phyloP scores from a whole-genome alignment of 176 grass and related monocot species.

The Tillandsia leiboldiana region DNA sequence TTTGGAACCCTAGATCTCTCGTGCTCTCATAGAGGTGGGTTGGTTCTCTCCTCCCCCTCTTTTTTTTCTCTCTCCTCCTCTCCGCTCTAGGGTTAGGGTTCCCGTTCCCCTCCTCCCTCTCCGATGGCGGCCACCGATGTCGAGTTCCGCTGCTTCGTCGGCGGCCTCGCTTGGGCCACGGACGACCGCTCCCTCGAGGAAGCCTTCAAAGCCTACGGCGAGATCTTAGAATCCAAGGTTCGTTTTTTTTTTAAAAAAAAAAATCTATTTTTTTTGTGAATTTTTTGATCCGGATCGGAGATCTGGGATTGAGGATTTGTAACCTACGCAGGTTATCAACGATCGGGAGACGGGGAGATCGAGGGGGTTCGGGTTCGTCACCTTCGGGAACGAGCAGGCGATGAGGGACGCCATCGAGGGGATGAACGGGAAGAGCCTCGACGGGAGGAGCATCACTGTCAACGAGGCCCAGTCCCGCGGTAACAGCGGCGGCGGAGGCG shows the following conservation, averaged over 20 bases:
- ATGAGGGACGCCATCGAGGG: slow-evolving; percentile 79
- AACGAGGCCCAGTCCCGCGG: slow-evolving; percentile 83
- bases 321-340: slow-evolving; percentile 61
- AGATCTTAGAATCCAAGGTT: slow-evolving; percentile 91
- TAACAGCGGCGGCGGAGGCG: slow-evolving; percentile 8
- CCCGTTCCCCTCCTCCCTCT: slow-evolving; percentile 14
- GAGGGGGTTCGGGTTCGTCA: slow-evolving; percentile 85
- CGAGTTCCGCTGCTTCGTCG: slow-evolving; percentile 92
- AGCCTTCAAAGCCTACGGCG: slow-evolving; percentile 65
- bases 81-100: slow-evolving; percentile 39
- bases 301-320: slow-evolving; percentile 1
- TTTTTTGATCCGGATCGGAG: neutral
- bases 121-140: slow-evolving; percentile 51
- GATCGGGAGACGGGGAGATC: slow-evolving; percentile 83
- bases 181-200: slow-evolving; percentile 55
- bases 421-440: slow-evolving; percentile 77
- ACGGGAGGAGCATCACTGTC: slow-evolving; percentile 88
- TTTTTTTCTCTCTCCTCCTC: neutral
- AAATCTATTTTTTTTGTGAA: neutral
- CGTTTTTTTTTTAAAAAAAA: neutral
- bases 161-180: slow-evolving; percentile 89
- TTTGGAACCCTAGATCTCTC: neutral
- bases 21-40: slow-evolving; percentile 73
- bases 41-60: slow-evolving; percentile 83
- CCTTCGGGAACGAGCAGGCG: slow-evolving; percentile 54